Evolutionary conservation across 768 basidiomycete species (phyloP), one percentile per base, ranked within the genome.

Genomic region (Phlegmacium glaucopus): DNA sequence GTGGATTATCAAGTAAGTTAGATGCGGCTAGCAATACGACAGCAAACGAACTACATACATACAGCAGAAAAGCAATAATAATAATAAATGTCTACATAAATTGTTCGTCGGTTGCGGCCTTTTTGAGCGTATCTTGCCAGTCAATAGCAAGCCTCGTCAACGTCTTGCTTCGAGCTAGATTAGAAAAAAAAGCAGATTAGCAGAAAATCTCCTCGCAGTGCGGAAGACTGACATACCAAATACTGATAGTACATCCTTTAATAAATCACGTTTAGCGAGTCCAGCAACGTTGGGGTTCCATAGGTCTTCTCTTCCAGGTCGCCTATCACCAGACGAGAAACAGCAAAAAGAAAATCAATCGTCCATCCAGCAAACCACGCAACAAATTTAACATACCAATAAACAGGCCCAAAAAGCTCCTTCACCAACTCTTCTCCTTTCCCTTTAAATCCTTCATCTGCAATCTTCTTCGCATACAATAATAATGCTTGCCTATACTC

Each of bases 391-490:
- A 77, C 88, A 49, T 60, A 94, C 94, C 84, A 87, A 67, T 90
- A 95, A 32, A 94, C 70, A 0, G 94, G 94, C 12, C 94, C 94
- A 56, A 88, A 83, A 44, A 98, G 73, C 53, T 97, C 96, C 64
- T 80, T 86, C 42, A 95, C 79, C 46, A 99, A 65, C 64, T 98
- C 95, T 63, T 96, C 94, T 13, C 83, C 94, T 63, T 94, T 93
- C 30, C 72, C 86, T 51, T 80, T 73, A 63, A 92, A 93, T 0
- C 88, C 93, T 62, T 95, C 93, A 53, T 96, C 90, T 29, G 87
- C 91, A 35, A 98, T 72, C 68, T 81, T 84, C 72, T 80, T 87
- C 30, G 91, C 85, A 62, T 96, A 97, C 54, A 80, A 54, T 45
- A 83, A 54, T 54, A 97, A 61, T 45, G 80, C 81, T 57, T 83